Percentiles rank a stretch among this genome's conserved stretches.
These are phyloP conservation scores for Polygonum maritimum DNA, from an alignment of 148 eudicot genomes.

Conservation along the genomic window DNA sequence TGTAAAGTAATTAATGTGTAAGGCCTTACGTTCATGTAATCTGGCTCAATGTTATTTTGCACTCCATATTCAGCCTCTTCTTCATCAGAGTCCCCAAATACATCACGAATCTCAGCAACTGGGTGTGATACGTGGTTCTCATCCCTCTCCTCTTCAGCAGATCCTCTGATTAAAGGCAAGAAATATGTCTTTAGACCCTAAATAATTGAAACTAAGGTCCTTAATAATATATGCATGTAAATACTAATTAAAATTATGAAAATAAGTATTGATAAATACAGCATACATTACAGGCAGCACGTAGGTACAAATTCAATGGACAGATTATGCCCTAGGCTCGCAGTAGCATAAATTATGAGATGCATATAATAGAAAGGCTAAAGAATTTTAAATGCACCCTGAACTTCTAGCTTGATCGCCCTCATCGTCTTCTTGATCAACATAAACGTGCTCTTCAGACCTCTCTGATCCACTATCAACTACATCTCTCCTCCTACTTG, in stretches of 20 bases:
- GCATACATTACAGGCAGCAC: background rate
- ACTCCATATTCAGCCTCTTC: constrained; percentile 69
- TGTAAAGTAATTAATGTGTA: background rate
- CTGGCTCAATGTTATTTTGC: constrained; percentile 57
- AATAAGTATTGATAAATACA: background rate
- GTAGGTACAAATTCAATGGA: background rate
- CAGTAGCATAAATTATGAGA: constrained; percentile 3
- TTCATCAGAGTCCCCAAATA: constrained; percentile 99
- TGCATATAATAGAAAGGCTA: background rate
- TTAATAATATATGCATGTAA: background rate
- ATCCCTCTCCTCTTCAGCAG: constrained; percentile 73
- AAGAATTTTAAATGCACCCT: constrained; percentile 31
- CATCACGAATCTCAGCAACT: constrained; percentile 87
- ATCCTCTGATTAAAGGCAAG: constrained; percentile 28
- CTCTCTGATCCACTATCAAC: constrained; percentile 82
- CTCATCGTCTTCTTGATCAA: constrained; percentile 85
- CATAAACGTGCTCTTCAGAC: constrained; percentile 76
- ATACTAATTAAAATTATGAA: background rate
- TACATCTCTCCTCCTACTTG: constrained; percentile 71
- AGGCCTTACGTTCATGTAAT: constrained; percentile 40
- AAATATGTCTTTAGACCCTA: background rate
- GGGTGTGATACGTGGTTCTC: constrained; percentile 45
- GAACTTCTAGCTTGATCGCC: constrained; percentile 73
- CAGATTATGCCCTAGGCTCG: background rate
- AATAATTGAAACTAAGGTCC: background rate